Percentiles rank a stretch among this genome's conserved stretches.
These are phyloP conservation scores for Lasiosphaeria miniovina DNA, from an alignment of 495 filamentous ascomycete species.

Conservation along the genomic window DNA sequence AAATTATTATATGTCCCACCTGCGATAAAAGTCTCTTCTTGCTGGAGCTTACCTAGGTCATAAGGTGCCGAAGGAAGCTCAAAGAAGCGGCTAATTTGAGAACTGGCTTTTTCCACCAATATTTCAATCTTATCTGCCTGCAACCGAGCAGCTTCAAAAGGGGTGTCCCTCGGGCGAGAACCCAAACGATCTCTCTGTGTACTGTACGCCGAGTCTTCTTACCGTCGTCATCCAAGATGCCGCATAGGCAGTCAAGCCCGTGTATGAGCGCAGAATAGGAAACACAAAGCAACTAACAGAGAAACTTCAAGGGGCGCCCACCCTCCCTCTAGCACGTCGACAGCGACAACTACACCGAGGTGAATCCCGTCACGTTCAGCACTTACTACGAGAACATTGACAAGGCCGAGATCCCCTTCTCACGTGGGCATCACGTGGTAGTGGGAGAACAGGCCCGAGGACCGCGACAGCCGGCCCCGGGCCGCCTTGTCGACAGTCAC, in stretches of 20 bases:
- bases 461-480: conserved; percentile 29
- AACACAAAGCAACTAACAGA: background rate
- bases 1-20: too few species aligned
- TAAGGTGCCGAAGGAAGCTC: too few species aligned
- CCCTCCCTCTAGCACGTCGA: conserved; percentile 37
- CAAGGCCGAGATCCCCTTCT: conserved; percentile 77
- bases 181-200: conserved; percentile 36
- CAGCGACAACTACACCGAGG: conserved; percentile 34
- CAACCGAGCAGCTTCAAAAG: conserved; percentile 34
- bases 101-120: too few species aligned
- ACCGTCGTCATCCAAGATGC: too few species aligned
- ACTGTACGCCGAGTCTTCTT: too few species aligned
- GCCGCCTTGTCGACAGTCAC: conserved; percentile 31
- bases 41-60: too few species aligned
- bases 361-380: conserved; percentile 37
- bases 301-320: conserved; percentile 24
- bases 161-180: conserved; percentile 39
- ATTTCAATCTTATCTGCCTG: too few species aligned
- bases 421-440: conserved; percentile 45
- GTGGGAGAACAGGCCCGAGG: conserved; percentile 36
- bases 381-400: conserved; percentile 66
- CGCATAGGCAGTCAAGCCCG: too few species aligned
- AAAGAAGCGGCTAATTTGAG: too few species aligned
- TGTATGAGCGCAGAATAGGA: background rate
- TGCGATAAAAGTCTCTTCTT: too few species aligned